phyloP scores from a whole-genome alignment of 306 rosid genomes.

The Astragalus glycyphyllos region DNA sequence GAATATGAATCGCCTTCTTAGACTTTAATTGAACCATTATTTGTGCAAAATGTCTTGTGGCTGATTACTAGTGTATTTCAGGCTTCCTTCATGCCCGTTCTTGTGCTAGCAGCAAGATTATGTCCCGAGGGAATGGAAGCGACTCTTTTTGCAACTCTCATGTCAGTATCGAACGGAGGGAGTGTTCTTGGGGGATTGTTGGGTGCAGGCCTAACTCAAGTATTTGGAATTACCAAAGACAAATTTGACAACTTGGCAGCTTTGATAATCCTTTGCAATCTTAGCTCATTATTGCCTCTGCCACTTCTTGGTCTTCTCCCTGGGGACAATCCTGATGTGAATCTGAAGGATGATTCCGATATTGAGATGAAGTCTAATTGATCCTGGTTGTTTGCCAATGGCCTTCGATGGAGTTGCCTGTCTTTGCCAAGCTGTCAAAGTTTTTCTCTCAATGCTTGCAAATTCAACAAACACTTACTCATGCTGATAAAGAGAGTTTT shows the following conservation, averaged over 20 bases:
- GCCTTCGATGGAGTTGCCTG: slow-evolving; percentile 23
- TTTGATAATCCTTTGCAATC: slow-evolving; percentile 85
- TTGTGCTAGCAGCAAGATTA: slow-evolving; percentile 89
- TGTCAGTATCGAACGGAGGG: slow-evolving; percentile 94
- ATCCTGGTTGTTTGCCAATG: slow-evolving; percentile 39
- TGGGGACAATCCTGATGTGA: slow-evolving; percentile 54
- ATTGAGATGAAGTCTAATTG: slow-evolving; percentile 80
- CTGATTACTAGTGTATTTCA: slow-evolving; percentile 48
- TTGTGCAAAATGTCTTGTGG: slow-evolving; percentile 26
- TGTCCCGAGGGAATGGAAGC: slow-evolving; percentile 99
- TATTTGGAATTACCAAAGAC: slow-evolving; percentile 89
- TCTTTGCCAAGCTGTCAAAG: slow-evolving; percentile 22
- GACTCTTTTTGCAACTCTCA: slow-evolving; percentile 97
- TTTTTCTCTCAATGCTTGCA: slow-evolving; percentile 36
- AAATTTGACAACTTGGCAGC: slow-evolving; percentile 76
- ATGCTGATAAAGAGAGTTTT: slow-evolving; percentile 25
- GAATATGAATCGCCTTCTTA: slow-evolving; percentile 19
- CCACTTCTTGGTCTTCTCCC: slow-evolving; percentile 97
- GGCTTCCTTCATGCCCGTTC: slow-evolving; percentile 99
- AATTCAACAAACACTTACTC: slow-evolving; percentile 32
- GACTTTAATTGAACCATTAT: slow-evolving; percentile 34
- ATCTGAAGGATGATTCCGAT: slow-evolving; percentile 56
- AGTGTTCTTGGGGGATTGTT: slow-evolving; percentile 91
- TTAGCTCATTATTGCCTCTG: slow-evolving; percentile 87
- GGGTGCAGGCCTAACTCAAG: slow-evolving; percentile 90